Conservation (phyloP, 2,329 filamentous ascomycete genomes). For the Botrytis squamosa region DNA sequence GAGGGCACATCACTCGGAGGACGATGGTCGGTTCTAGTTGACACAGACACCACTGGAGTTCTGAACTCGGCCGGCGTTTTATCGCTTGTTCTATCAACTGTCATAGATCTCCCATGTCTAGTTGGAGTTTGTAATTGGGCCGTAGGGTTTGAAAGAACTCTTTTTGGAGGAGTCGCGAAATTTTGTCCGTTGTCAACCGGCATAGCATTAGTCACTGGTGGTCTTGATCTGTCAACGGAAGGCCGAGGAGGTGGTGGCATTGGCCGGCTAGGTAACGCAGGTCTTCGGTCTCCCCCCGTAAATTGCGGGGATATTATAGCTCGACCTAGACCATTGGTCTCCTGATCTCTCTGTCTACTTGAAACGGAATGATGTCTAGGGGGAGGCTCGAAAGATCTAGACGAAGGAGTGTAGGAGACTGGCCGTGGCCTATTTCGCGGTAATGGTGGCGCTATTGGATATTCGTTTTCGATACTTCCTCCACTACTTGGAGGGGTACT, state of each 20-base stretch:
- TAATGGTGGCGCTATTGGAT: slow-evolving; percentile 48
- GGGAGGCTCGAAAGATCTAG: slow-evolving; percentile 50
- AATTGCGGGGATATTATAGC: slow-evolving; percentile 44
- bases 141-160: slow-evolving; percentile 49
- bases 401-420: slow-evolving; percentile 43
- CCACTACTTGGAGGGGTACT: slow-evolving; percentile 79
- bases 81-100: slow-evolving; percentile 48
- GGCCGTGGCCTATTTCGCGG: slow-evolving; percentile 52
- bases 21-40: slow-evolving; percentile 23
- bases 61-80: slow-evolving; percentile 44
- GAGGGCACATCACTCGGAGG: slow-evolving; percentile 25
- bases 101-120: slow-evolving; percentile 51
- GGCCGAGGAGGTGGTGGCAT: slow-evolving; percentile 35
- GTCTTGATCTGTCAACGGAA: slow-evolving; percentile 33
- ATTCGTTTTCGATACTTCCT: slow-evolving; percentile 54
- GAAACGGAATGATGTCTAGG: slow-evolving; percentile 51
- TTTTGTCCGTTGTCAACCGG: slow-evolving; percentile 16
- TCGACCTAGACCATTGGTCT: slow-evolving; percentile 44
- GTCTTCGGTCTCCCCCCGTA: slow-evolving; percentile 45
- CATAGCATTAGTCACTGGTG: slow-evolving; percentile 24
- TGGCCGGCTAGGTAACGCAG: slow-evolving; percentile 46
- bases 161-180: slow-evolving; percentile 42
- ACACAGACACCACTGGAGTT: slow-evolving; percentile 32
- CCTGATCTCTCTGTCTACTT: slow-evolving; percentile 46
- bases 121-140: slow-evolving; percentile 46